Evolutionary conservation across 495 filamentous ascomycete genomes (phyloP).

Genomic region (Geopyxis carbonaria): DNA sequence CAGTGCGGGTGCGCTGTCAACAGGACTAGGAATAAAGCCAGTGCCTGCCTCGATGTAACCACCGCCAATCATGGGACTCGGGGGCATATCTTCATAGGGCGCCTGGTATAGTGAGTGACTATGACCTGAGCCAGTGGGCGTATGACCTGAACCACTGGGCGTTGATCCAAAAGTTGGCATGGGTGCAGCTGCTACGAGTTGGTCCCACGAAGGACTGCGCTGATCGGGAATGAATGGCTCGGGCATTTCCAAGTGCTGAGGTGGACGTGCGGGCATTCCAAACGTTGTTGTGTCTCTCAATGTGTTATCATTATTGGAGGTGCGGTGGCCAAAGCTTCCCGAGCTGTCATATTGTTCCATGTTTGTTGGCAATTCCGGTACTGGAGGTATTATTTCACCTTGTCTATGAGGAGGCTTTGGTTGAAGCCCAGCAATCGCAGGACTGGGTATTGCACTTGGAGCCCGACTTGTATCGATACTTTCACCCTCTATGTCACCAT

Average conservation of each 20-base stretch:
- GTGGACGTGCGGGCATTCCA: slow-evolving; percentile 7
- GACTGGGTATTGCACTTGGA: slow-evolving; percentile 16
- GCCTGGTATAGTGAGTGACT: slow-evolving; percentile 6
- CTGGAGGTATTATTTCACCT: slow-evolving; percentile 15
- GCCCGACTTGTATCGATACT: slow-evolving; percentile 19
- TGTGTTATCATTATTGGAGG: slow-evolving; percentile 7
- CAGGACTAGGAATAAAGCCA: slow-evolving; percentile 19
- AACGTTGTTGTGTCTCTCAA: slow-evolving; percentile 21
- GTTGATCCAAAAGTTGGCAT: slow-evolving; percentile 4
- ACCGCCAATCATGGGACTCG: slow-evolving; percentile 15
- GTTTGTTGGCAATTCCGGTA: slow-evolving; percentile 16
- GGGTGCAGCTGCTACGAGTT: too few species aligned
- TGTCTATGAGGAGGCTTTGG: slow-evolving; percentile 17
- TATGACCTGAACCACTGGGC: slow-evolving; percentile 1
- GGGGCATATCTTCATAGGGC: slow-evolving; percentile 19
- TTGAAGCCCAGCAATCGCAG: slow-evolving; percentile 17
- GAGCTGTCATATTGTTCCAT: slow-evolving; percentile 7
- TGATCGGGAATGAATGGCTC: slow-evolving; percentile 9
- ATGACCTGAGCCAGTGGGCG: slow-evolving; percentile 10
- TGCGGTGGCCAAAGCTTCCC: background rate
- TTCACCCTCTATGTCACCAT: background rate
- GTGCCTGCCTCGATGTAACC: slow-evolving; percentile 24
- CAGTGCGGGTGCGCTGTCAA: slow-evolving; percentile 16
- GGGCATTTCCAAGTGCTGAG: slow-evolving; percentile 14
- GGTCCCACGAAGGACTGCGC: slow-evolving; percentile 8